Base-by-base conservation (phyloP, 1,284 basidiomycete species). In the Boletellus deceptivus region DNA sequence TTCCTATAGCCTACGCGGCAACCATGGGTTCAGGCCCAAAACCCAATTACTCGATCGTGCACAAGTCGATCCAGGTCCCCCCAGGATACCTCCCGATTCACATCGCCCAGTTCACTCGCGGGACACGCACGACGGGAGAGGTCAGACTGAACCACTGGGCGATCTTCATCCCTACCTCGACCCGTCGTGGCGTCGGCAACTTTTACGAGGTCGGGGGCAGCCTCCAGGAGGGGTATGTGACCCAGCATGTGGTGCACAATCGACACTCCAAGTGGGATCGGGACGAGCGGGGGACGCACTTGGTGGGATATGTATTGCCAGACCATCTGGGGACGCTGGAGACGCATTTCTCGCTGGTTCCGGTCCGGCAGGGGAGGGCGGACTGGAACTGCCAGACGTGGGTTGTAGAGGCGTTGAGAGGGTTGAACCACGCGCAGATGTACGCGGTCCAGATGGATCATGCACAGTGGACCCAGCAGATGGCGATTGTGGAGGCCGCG, bases 381-480 rank as follows among this genome's bases (percentile, higher is more conserved):
- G 53, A 57, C 3, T 64, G 59, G 61, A 51, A 63, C 6, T 59
- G 57, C 24, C 59, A 64, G 45, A 60, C 36, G 7, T 58, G 58
- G 56, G 58, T 60, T 2, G 48, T 43, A 6, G 56, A 60, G 16
- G 55, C 24, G 24, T 24, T 57, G 40, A 43, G 29, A 11, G 56
- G 56, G 7, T 7, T 60, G 33, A 43, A 41, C 13, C 16, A 43
- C 1, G 20, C 37, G 6, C 29, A 48, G 2, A 48, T 59, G 48
- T 59, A 33, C 25, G 58, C 48, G 10, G 58, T 59, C 10, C 46
- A 62, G n/a, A 54, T 57, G 57, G 48, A 49, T 8, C 31, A 58
- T 3, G 22, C 24, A 2, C 46, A 50, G 6, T 49, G 41, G 49
- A 22, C 22, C 2, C 42, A 35, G 14, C 56, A 53, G 24, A 59